phyloP scores from a whole-genome alignment of 1,284 basidiomycete species.

The Moesziomyces globuligerus region DNA sequence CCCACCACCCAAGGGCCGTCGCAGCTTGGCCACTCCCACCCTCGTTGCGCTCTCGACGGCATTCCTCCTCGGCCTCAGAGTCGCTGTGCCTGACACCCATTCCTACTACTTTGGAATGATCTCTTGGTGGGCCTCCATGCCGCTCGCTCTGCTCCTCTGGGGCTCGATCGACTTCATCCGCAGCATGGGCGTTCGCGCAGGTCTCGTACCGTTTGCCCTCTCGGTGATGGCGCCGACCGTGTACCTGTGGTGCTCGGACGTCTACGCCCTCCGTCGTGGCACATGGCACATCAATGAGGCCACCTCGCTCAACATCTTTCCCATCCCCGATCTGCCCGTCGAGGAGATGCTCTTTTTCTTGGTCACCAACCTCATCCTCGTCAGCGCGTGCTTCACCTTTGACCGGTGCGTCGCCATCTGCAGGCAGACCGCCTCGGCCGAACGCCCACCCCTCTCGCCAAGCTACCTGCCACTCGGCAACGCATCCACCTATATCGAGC shows the following conservation, averaged over 20 bases:
- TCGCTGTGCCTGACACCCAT: slow-evolving; percentile 23
- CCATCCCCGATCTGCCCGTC: slow-evolving; percentile 58
- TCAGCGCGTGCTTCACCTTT: slow-evolving; percentile 61
- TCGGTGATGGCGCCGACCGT: slow-evolving; percentile 39
- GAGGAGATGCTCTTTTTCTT: slow-evolving; percentile 64
- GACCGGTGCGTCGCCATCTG: slow-evolving; percentile 59
- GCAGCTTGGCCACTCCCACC: slow-evolving; percentile 9
- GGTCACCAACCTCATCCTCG: slow-evolving; percentile 61
- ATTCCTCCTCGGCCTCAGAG: slow-evolving; percentile 22
- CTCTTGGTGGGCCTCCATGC: slow-evolving; percentile 56
- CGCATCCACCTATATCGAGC: slow-evolving; percentile 25
- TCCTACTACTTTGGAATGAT: slow-evolving; percentile 63
- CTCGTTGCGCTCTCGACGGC: slow-evolving; percentile 5
- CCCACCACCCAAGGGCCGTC: not conserved
- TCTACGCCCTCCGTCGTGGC: slow-evolving; percentile 56
- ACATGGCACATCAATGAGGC: slow-evolving; percentile 61
- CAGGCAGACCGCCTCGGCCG: slow-evolving; percentile 8
- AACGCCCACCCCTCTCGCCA: slow-evolving; percentile 40
- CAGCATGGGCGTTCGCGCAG: slow-evolving; percentile 29
- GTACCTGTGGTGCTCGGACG: slow-evolving; percentile 54
- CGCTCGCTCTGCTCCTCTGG: slow-evolving; percentile 53
- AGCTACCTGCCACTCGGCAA: slow-evolving; percentile 45
- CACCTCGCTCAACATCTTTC: slow-evolving; percentile 58
- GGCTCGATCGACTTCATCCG: slow-evolving; percentile 46
- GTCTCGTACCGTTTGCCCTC: slow-evolving; percentile 19